These are phyloP conservation scores for Leersia perrieri DNA, from an alignment of 176 grass and related monocot genomes.

Conservation along the genomic window DNA sequence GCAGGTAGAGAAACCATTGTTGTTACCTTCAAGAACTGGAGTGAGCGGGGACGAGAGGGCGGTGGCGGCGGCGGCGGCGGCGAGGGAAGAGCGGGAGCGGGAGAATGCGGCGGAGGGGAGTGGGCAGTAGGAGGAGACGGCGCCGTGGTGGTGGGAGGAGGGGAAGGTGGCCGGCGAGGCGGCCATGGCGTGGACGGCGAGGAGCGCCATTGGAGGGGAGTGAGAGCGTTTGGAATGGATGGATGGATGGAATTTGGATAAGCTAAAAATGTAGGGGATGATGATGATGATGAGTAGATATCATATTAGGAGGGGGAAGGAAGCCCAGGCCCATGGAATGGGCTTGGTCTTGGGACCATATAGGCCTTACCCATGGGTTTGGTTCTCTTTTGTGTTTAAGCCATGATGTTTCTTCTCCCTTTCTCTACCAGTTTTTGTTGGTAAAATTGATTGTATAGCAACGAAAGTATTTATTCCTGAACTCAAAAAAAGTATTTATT, in stretches of 20 bases:
- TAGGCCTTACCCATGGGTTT: not conserved
- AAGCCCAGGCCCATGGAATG: not conserved
- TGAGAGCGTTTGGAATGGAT: not conserved
- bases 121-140: conserved; percentile 40
- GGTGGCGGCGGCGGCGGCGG: not conserved
- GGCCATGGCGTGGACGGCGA: conserved; percentile 42
- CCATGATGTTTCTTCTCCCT: too few relatives aligned
- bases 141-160: conserved; percentile 30
- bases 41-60: conserved; percentile 26
- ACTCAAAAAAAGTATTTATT: too few relatives aligned
- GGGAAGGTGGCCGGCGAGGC: not conserved
- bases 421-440: too few relatives aligned
- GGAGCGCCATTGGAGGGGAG: conserved; percentile 43
- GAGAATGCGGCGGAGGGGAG: conserved; percentile 10
- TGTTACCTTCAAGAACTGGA: conserved; percentile 20
- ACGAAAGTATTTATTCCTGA: too few relatives aligned
- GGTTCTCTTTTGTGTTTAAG: not conserved
- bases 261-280: not conserved
- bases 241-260: not conserved
- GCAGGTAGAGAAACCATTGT: not conserved
- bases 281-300: too few relatives aligned
- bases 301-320: not conserved
- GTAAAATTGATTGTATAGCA: too few relatives aligned
- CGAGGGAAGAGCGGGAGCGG: not conserved
- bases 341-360: not conserved